Base-by-base conservation (phyloP, 23 red algal species). In the Cyanidioschyzon merolae region DNA sequence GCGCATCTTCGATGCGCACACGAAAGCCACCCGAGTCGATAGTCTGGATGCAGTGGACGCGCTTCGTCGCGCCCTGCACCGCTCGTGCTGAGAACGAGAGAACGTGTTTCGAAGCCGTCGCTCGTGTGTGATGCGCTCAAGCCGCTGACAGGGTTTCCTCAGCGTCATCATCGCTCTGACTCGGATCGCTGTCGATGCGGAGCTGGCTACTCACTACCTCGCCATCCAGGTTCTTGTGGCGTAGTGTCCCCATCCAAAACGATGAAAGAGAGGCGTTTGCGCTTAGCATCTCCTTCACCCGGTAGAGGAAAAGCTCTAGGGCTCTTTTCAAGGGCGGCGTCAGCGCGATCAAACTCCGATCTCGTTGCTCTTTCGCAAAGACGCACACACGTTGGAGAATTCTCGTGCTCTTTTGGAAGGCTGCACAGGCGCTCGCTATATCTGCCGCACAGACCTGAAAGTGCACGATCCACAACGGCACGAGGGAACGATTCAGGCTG, bases 81-180 rank as follows among this genome's bases (percentile, higher is more conserved):
- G 21, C 45, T 54, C 45, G 7, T 54, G 21, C 21, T 54, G 45
- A 54, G 45, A 15, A 15, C 45, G 12, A 21, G 45, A 54, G n/a
- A n/a, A n/a, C n/a, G n/a, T n/a, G n/a, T n/a, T n/a, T n/a, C 67
- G 67, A 2, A 16, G 37, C 16, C n/a, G n/a, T n/a, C n/a, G n/a
- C n/a, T n/a, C n/a, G n/a, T n/a, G n/a, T n/a, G n/a, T n/a, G n/a
- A n/a, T n/a, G n/a, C n/a, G n/a, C 45, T 7, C 45, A 21, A 54
- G 12, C 45, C 21, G 45, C 12, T 54, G 45, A 54, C 21, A 54
- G 45, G 21, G 45, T 7, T 54, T 7, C 21, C 12, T 7, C 21
- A 87, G 92, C 0, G 92, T 90, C 39, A 79, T 96, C 34, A 87
- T 88, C 31, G 88, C 90, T 76, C 82, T 96, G 18, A 90, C 90